A percentile compares a stretch with the other conserved stretches of the same genome.
Evolutionary conservation across 73 alveolate genomes (phyloP).

Genomic region (Paramecium primaurelia): DNA sequence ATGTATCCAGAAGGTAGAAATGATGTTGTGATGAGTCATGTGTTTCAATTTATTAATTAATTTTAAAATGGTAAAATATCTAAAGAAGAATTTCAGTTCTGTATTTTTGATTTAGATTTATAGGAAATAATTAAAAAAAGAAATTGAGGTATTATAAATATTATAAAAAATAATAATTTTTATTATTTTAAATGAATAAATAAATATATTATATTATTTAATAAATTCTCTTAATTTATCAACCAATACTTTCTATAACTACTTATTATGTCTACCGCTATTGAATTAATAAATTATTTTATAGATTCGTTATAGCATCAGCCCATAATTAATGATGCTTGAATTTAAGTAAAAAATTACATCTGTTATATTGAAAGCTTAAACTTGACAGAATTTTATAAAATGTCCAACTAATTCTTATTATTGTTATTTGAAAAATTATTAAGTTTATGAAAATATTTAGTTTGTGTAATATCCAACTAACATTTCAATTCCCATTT

Average conservation of each 20-base stretch:
- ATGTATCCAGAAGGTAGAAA: neutral
- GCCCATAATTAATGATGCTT: conserved; percentile 47
- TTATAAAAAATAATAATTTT: neutral
- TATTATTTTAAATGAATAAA: neutral
- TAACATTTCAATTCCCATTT: neutral
- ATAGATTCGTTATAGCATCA: conserved; percentile 20
- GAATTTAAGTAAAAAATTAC: neutral
- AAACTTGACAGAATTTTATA: neutral
- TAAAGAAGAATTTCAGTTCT: neutral
- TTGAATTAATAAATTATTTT: neutral
- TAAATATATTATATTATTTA: neutral
- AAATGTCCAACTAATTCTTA: neutral
- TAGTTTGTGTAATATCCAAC: neutral
- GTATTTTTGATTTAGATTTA: neutral
- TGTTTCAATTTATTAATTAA: neutral
- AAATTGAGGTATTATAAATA: neutral
- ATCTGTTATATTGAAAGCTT: conserved; percentile 4
- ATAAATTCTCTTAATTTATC: neutral
- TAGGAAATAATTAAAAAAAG: neutral
- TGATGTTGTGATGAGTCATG: neutral
- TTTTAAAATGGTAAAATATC: neutral
- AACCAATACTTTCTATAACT: neutral
- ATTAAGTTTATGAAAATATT: neutral
- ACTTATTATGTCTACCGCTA: neutral
- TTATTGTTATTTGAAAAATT: neutral